Base-by-base conservation (phyloP, 2,329 filamentous ascomycete genomes). In the Pseudopithomyces maydicus region DNA sequence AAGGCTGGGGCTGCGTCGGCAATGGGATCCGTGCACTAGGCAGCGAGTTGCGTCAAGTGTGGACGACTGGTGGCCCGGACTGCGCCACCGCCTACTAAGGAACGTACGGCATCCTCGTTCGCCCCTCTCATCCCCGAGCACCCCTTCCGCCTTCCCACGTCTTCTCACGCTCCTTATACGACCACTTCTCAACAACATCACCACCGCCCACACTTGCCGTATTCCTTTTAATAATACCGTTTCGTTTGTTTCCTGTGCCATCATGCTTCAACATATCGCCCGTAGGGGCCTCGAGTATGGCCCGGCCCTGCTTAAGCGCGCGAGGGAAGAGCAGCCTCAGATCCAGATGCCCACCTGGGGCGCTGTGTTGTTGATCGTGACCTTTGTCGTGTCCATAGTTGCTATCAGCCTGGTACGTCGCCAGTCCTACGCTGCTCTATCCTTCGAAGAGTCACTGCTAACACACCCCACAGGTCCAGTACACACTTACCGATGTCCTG, bases 401-500 rank as follows among this genome's bases (percentile, higher is more conserved):
- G 57, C 77, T 56, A 56, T 80, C 42, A 70, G 70, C 59, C 73
- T 79, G 48, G 78, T 80, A 71, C 53, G 77, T 69, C 5, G 17
- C 15, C 23, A 23, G 19, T 46, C n/a, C 20, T 29, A 19, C 29
- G 12, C 17, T 49, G n/a, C 14, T 43, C 22, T 17, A 17, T 12
- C 38, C 10, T 33, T 19, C 38, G n/a, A 17, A 42, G 23, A 29
- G 11, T 38, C 33, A 6, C 20, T 22, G 22, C 47, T 46, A 19
- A 50, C 41, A 44, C 47, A 43, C 46, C 59, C 63, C 41, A 62
- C 55, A 77, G 74, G 54, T 75, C 26, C 70, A 72, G 12, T 90
- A 90, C 76, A 86, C 84, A 43, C 83, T 87, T 62, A 82, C 82
- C 54, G 75, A 82, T 55, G 79, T 90, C 53, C 77, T 90, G 43